These are phyloP conservation scores for Talaromyces islandicus DNA, from an alignment of 2,329 filamentous ascomycete genomes.

Conservation along the genomic window DNA sequence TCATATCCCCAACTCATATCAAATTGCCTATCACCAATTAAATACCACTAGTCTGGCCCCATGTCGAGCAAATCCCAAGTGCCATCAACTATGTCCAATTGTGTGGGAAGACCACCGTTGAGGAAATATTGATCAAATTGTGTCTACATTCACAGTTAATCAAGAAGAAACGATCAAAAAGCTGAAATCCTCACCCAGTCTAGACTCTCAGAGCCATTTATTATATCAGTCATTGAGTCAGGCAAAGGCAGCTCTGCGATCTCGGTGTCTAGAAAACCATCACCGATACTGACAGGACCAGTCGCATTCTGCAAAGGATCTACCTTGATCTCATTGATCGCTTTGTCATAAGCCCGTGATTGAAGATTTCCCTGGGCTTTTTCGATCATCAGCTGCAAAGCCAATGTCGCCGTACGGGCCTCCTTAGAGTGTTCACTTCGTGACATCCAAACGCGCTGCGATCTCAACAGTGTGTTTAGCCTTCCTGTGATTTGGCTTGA, in stretches of 20 bases:
- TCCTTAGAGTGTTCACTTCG: slow-evolving; percentile 9
- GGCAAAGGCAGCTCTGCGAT: slow-evolving; percentile 10
- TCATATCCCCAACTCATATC: slow-evolving; percentile 6
- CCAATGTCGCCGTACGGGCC: slow-evolving; percentile 11
- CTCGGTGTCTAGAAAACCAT: neutral
- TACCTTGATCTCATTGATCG: neutral
- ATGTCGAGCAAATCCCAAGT: neutral
- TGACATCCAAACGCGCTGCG: slow-evolving; percentile 13
- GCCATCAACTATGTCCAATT: neutral
- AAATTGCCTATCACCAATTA: neutral
- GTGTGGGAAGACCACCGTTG: neutral
- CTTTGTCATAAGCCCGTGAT: neutral
- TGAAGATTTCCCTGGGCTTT: slow-evolving; percentile 10
- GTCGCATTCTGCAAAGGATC: neutral
- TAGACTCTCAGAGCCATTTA: slow-evolving; percentile 15
- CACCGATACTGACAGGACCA: neutral
- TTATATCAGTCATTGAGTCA: slow-evolving; percentile 16
- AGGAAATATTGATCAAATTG: slow-evolving; percentile 8
- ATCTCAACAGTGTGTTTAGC: slow-evolving; percentile 9
- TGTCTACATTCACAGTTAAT: neutral
- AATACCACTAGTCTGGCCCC: neutral
- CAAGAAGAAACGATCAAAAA: neutral
- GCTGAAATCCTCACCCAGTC: slow-evolving; percentile 13
- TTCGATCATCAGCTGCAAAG: slow-evolving; percentile 14
- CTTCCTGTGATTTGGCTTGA: slow-evolving; percentile 1